Base-by-base conservation (phyloP, 2,329 filamentous ascomycete species). In the Aspergillus brasiliensis region DNA sequence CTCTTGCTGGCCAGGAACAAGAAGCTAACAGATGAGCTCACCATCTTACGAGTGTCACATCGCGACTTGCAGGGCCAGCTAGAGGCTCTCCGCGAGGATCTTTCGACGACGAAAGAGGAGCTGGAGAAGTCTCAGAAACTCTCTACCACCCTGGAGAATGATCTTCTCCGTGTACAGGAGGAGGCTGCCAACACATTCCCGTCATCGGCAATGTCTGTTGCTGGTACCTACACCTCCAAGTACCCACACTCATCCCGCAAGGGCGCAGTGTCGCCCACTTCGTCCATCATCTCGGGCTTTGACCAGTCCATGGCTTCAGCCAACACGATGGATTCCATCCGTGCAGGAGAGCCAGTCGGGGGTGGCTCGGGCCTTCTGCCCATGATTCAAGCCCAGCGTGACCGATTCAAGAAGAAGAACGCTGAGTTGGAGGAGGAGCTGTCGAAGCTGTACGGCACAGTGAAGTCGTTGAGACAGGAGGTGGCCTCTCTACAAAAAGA, bases 201-300 rank as follows among this genome's bases (percentile, higher is more conserved):
- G 54, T 83, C 83, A 0, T 92, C 91, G 0, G 93, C 91, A 6
- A 92, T 93, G 73, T 98, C 94, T 2, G 91, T 97, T 42, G 93
- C 94, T 2, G 94, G 93, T 42, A 98, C 94, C 3, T 96, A 97
- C 74, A 86, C 88, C 54, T 94, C 90, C 21, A 86, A 90, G 51
- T 91, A 92, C 70, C 88, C 90, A 2, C 88, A 86, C 66, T 88
- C 90, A 40, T 85, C 90, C 51, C 86, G 87, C 69, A 86, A 90
- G 28, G 86, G 89, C 42, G 81, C 83, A 52, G 86, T 90, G 15
- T 98, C 95, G 2, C 96, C 95, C 0, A 98, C 95, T 1, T 98
- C 94, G 3, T 98, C 94, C 19, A 98, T 99, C 69, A 98, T 99
- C 69, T 97, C 93, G 61, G 95, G 95, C n/a, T 92, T 97, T 72